Evolutionary conservation across 1,284 basidiomycete genomes (phyloP), one percentile per base, ranked within the genome.

Genomic region (Cutaneotrichosporon cavernicola): DNA sequence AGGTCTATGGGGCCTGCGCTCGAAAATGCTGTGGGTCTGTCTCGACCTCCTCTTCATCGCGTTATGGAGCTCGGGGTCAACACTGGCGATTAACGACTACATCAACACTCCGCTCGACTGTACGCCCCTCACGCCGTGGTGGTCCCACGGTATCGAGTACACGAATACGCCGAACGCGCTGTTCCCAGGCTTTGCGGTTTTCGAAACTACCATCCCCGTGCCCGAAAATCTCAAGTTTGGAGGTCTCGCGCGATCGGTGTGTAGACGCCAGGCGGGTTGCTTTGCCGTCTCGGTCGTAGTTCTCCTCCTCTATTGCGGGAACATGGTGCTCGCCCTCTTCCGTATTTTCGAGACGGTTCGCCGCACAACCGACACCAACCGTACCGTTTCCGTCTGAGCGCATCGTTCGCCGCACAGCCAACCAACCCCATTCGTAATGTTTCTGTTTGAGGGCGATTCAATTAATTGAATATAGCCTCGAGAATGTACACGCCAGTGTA

Each of bases 81-180:
- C 82, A 0, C 76, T 85, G 22, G 72, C 82, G 0, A 81, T 83
- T 67, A 84, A 85, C 73, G 84, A 85, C 71, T 82, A 83, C 70
- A 83, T 85, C 65, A 82, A 82, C 18, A 83, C 83, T n/a, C 81
- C 83, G 6, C 75, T 85, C 51, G 73, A 81, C 57, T 85, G 85
- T 68, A 76, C 78, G 2, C 38, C 72, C 8, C 71, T 66, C 32
- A 69, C 63, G 4, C 72, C 77, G 10, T 78, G 78, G 77, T 79
- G 80, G 80, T 47, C 63, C n/a, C 32, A 50, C 14, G 64, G 62
- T 5, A 8, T 34, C 34, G 60, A 63, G 38, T 65, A 64, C 60
- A 63, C 61, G 55, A 34, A 47, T 16, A 22, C 56, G 26, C 18
- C 49, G 22, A 11, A 21, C 21, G 7, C 30, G 26, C 11, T 36